These are phyloP conservation scores for Gaultheria prostrata DNA, from an alignment of 148 eudicot species.

Conservation along the genomic window DNA sequence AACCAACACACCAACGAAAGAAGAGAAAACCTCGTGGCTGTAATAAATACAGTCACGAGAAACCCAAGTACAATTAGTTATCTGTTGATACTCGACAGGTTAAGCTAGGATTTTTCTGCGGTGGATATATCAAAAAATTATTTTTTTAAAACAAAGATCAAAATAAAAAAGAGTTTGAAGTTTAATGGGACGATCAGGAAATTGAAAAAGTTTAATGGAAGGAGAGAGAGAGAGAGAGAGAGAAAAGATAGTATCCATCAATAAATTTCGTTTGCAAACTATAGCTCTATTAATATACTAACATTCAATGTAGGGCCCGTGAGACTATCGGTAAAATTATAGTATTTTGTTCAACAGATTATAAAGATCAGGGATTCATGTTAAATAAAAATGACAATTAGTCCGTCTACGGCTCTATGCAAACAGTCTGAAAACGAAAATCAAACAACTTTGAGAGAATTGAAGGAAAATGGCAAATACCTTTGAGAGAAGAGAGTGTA, in stretches of 20 bases:
- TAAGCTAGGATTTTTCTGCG: too few relatives aligned
- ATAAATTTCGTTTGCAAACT: neutral
- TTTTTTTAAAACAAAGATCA: too few relatives aligned
- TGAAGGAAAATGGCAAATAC: constrained; percentile 21
- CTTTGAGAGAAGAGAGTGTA: constrained; percentile 56
- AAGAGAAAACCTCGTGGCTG: neutral
- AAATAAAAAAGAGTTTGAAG: too few relatives aligned
- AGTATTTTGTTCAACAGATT: too few relatives aligned
- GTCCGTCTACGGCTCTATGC: neutral
- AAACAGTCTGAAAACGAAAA: neutral
- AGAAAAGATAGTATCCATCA: neutral
- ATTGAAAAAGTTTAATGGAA: too few relatives aligned
- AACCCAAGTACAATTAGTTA: neutral
- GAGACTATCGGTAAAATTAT: neutral
- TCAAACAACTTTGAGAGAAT: neutral
- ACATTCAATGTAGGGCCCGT: neutral
- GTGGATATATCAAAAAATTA: too few relatives aligned
- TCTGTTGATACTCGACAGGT: too few relatives aligned
- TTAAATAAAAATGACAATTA: too few relatives aligned
- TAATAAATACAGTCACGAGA: too few relatives aligned
- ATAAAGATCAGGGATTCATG: too few relatives aligned
- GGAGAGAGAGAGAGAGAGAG: neutral
- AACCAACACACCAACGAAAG: neutral
- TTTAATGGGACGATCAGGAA: too few relatives aligned
- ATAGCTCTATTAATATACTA: neutral